Percentiles rank a stretch among this genome's conserved stretches.
Evolutionary conservation across 2,329 filamentous ascomycete species (phyloP).

Genomic region (Epichloe elymi): DNA sequence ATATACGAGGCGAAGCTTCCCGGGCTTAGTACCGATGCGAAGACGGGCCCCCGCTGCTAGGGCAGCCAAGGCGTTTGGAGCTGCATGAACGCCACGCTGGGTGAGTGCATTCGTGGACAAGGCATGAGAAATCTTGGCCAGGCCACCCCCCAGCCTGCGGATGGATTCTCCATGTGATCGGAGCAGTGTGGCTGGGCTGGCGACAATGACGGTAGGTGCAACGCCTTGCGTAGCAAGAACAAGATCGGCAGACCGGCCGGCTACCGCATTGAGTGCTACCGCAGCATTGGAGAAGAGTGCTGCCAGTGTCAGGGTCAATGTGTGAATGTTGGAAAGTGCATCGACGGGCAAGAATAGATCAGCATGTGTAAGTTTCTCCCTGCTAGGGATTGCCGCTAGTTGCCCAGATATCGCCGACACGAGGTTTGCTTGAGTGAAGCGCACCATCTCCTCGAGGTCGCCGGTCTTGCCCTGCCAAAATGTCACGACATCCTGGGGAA

Average conservation of each 20-base stretch:
- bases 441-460: slow-evolving; percentile 54
- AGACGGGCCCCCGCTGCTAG: slow-evolving; percentile 44
- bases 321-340: slow-evolving; percentile 65
- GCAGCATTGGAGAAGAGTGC: slow-evolving; percentile 78
- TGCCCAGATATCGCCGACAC: slow-evolving; percentile 74
- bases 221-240: slow-evolving; percentile 58
- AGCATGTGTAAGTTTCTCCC: slow-evolving; percentile 56
- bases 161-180: slow-evolving; percentile 52
- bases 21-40: slow-evolving; percentile 45
- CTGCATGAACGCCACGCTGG: slow-evolving; percentile 57
- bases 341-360: slow-evolving; percentile 82
- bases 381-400: slow-evolving; percentile 59
- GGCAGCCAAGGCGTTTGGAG: slow-evolving; percentile 34
- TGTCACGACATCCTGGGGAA: slow-evolving; percentile 41
- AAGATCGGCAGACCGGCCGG: slow-evolving; percentile 59
- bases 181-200: slow-evolving; percentile 60
- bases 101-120: slow-evolving; percentile 57
- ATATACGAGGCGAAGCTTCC: slow-evolving; percentile 70
- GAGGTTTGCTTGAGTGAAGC: slow-evolving; percentile 74
- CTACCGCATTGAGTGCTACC: slow-evolving; percentile 78
- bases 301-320: slow-evolving; percentile 65
- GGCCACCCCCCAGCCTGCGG: slow-evolving; percentile 43
- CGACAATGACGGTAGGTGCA: slow-evolving; percentile 70
- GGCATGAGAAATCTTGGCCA: slow-evolving; percentile 57
- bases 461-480: slow-evolving; percentile 49